Evolutionary conservation across 805 yeast species (phyloP), one percentile per base, ranked within the genome.

Genomic region (Ogataea haglerorum): DNA sequence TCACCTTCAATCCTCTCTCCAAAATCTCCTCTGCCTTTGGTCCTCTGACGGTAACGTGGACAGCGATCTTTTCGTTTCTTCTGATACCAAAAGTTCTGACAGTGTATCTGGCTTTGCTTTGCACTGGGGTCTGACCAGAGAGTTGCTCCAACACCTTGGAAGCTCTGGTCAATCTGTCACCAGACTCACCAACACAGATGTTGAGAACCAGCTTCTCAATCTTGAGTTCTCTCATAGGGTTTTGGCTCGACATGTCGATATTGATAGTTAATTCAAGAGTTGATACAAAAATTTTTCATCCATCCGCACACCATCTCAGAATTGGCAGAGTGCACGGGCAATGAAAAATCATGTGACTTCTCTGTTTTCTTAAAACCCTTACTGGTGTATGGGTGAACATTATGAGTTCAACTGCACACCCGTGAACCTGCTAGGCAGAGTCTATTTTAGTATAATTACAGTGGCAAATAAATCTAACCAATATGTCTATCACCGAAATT

Each of bases 131-230:
- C 80, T 93, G 99, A 90, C 99, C 99, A 63, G 98, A 91, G 67
- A 93, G 85, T 81, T 93, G 99, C 80, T 93, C 99, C 70, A 93
- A 82, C 67, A 93, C 99, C 83, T 93, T 93, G 70, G 99, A 93
- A 65, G 99, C 99, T 86, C 99, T 91, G 80, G 99, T 93, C 75
- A 93, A 88, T 85, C 98, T 86, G 77, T 93, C 99, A 82, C 99
- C 99, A 75, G 97, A 90, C 80, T 93, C 99, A 80, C 99, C 99
- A 75, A 93, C 99, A 76, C 95, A 90, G 78, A 93, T 93, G 93
- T 93, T 93, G 76, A 93, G 86, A 76, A 93, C 97, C 76, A 93
- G 85, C 80, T 93, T 93, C 80, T 93, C 98, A 80, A 93, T 91
- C 80, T 85, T 90, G 76, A 93, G 81, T 66, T 93, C 98, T 78